Percentiles rank a stretch among this genome's conserved stretches.
These are phyloP conservation scores for Sindora glabra DNA, from an alignment of 306 rosid genomes.

Conservation along the genomic window DNA sequence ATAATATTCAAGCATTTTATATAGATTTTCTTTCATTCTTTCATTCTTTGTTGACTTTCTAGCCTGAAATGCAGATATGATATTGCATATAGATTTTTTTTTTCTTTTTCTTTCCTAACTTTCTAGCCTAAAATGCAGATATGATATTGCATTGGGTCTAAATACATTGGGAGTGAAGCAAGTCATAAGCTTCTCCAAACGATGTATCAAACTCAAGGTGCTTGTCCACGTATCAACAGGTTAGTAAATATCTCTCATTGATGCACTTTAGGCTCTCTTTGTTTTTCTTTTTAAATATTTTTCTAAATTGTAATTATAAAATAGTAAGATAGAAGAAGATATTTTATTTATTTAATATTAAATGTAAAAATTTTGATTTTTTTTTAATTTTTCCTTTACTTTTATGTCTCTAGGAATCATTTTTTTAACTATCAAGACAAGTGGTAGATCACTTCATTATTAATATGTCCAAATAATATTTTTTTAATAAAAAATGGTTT, in stretches of 20 bases:
- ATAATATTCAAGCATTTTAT: background rate
- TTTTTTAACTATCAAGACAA: too few species aligned
- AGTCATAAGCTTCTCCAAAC: constrained; percentile 55
- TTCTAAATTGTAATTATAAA: too few species aligned
- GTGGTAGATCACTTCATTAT: too few species aligned
- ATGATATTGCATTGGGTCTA: constrained; percentile 50
- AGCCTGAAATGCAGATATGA: constrained; percentile 42
- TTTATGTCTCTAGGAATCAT: too few species aligned
- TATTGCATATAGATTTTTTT: constrained; percentile 8
- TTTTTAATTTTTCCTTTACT: too few species aligned
- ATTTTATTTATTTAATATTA: too few species aligned
- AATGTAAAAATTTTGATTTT: too few species aligned
- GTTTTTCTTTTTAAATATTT: background rate
- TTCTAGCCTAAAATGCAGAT: constrained; percentile 24
- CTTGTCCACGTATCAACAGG: constrained; percentile 81
- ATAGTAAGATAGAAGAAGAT: too few species aligned
- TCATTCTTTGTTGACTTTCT: background rate
- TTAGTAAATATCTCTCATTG: background rate
- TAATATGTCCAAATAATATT: too few species aligned
- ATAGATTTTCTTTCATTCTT: background rate
- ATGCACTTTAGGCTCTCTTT: too few species aligned
- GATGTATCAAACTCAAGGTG: constrained; percentile 40
- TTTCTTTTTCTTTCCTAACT: background rate
- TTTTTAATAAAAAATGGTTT: too few species aligned
- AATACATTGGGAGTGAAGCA: constrained; percentile 63